A percentile compares a stretch with the other conserved stretches of the same genome.
phyloP scores from a whole-genome alignment of 2,329 filamentous ascomycete genomes.

The Aspergillus calidoustus region DNA sequence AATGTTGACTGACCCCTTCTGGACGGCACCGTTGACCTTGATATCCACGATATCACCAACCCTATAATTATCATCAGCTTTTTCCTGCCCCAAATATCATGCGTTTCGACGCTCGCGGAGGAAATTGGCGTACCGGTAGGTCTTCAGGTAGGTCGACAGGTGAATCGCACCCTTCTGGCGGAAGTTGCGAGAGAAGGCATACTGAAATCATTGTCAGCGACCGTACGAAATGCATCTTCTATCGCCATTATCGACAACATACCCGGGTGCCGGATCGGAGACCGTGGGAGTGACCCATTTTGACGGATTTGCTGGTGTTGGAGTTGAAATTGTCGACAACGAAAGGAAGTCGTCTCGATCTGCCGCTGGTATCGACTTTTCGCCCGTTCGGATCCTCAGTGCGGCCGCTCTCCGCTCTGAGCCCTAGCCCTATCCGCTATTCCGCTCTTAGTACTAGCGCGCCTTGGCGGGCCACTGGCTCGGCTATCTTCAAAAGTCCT shows the following conservation, averaged over 20 bases:
- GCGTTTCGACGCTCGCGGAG: conserved; percentile 20
- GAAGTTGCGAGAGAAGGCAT: conserved; percentile 93
- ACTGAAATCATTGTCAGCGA: conserved; percentile 55
- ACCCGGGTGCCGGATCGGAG: conserved; percentile 84
- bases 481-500: conserved; percentile 29
- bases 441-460: conserved; percentile 18
- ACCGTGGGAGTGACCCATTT: conserved; percentile 87
- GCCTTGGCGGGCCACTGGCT: conserved; percentile 22
- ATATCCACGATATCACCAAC: conserved; percentile 99
- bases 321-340: conserved; percentile 45
- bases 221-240: conserved; percentile 8
- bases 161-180: conserved; percentile 94
- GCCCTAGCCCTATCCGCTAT: conserved; percentile 30
- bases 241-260: conserved; percentile 47
- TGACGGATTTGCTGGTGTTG: conserved; percentile 58
- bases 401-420: conserved; percentile 27
- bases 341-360: conserved; percentile 32
- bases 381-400: conserved; percentile 30
- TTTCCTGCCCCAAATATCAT: conserved; percentile 28
- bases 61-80: conserved; percentile 59
- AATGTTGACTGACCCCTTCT: conserved; percentile 80
- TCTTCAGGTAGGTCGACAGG: conserved; percentile 90
- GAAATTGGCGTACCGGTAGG: conserved; percentile 73
- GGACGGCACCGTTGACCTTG: conserved; percentile 96
- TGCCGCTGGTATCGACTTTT: conserved; percentile 30